These are phyloP conservation scores for Trichocladium antarcticum DNA, from an alignment of 495 filamentous ascomycete genomes.

Conservation along the genomic window DNA sequence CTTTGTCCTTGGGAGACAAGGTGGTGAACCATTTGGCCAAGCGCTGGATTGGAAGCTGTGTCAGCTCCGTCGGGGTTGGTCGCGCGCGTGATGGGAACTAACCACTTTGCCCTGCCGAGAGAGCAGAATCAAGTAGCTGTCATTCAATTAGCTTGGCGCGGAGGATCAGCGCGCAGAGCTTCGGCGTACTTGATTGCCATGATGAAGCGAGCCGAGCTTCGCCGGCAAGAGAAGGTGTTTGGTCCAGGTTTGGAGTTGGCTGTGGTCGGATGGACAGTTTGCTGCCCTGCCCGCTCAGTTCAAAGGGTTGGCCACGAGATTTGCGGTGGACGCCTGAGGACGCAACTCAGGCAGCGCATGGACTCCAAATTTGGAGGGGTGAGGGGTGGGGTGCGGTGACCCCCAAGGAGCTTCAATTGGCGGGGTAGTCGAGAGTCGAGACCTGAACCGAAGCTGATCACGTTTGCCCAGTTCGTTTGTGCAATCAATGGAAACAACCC, in stretches of 20 bases:
- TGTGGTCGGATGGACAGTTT: background rate
- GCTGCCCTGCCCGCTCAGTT: background rate
- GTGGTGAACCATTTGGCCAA: conserved; percentile 99
- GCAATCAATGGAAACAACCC: too few relatives aligned
- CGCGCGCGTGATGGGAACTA: conserved; percentile 37
- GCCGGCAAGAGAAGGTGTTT: conserved; percentile 14
- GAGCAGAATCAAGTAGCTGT: conserved; percentile 91
- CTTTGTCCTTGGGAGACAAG: conserved; percentile 93
- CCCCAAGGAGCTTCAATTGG: background rate
- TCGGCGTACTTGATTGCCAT: conserved; percentile 40
- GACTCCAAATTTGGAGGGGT: background rate
- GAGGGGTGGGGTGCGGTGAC: background rate
- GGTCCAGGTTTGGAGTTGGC: conserved; percentile 5
- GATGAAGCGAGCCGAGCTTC: conserved; percentile 25
- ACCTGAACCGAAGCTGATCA: too few relatives aligned
- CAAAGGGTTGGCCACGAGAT: conserved; percentile 15
- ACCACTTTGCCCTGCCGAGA: conserved; percentile 99
- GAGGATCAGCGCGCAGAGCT: background rate
- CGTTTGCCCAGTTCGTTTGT: too few relatives aligned
- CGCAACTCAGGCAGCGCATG: background rate
- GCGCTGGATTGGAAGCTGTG: conserved; percentile 47
- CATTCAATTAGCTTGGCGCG: conserved; percentile 8
- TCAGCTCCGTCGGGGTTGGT: conserved; percentile 16
- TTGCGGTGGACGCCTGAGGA: conserved; percentile 9
- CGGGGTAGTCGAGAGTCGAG: background rate